Evolutionary conservation across 345 rosid genomes (phyloP), one percentile per base, ranked within the genome.

Genomic region (Atalantia buxifolia): DNA sequence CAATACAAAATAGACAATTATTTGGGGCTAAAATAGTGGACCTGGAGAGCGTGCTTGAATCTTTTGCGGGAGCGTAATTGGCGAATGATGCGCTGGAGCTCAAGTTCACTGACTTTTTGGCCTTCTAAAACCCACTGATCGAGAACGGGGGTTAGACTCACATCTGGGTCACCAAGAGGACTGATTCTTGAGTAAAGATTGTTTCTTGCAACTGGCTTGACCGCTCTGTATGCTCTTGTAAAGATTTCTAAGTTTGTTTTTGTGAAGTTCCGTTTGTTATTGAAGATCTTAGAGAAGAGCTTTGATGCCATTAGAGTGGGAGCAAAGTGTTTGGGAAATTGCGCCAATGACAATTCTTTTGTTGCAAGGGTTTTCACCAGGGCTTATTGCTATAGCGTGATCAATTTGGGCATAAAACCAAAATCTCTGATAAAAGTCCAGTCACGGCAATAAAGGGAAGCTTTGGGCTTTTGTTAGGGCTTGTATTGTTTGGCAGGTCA

Each of bases 41-140:
- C 88, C 90, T 85, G 79, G 45, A 85, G 88, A 31, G 90, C 88
- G 8, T 85, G 90, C 8, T 24, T 10, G 78, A 74, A 72, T 2
- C 88, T 85, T 53, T 67, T 77, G 65, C 80, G 80, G 27, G 81
- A 24, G 7, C 90, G 90, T 16, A 87, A 84, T 31, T 59, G 63
- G 38, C 80, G 85, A 70, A 85, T 76, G 38, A 83, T 45, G 76
- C 45, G 76, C 75, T 63, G 83, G 10, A 87, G 83, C 48, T 75
- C 77, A 1, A 24, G 13, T 14, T 33, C 50, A 3, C 31, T 68
- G 27, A 78, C 70, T 13, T 56, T 74, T 22, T 31, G 77, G 22
- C 85, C 85, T 42, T 83, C 85, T 69, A 62, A 40, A 78, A 76
- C 71, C 90, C 90, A 87, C 35, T 83, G 72, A 56, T 85, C 85